Evolutionary conservation across 208 protist species (phyloP).

Genomic region (Herpetomonas muscarum): DNA sequence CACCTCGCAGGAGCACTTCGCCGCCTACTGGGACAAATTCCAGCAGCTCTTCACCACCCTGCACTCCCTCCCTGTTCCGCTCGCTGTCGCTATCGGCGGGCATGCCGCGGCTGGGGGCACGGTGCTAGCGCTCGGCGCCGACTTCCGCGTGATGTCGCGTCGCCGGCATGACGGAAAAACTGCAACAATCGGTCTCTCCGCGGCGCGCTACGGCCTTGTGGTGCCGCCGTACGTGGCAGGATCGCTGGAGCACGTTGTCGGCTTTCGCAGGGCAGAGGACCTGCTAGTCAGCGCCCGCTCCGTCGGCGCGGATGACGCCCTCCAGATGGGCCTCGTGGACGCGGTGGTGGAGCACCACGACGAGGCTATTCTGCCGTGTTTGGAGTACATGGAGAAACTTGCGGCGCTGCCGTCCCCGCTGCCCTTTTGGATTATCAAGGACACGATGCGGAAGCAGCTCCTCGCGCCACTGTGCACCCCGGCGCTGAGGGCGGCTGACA

Average conservation of each 20-base stretch:
- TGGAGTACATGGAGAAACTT: slow-evolving; percentile 53
- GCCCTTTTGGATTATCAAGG: slow-evolving; percentile 70
- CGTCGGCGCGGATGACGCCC: slow-evolving; percentile 45
- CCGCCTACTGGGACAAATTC: slow-evolving; percentile 57
- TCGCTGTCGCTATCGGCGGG: slow-evolving; percentile 70
- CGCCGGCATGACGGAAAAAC: slow-evolving; percentile 7
- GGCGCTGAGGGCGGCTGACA: slow-evolving; percentile 50
- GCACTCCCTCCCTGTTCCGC: slow-evolving; percentile 58
- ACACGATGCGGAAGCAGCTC: slow-evolving; percentile 33
- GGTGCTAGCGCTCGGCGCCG: slow-evolving; percentile 57
- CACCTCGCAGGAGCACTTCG: slow-evolving; percentile 34
- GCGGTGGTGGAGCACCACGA: slow-evolving; percentile 49
- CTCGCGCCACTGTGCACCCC: slow-evolving; percentile 48
- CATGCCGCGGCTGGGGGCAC: slow-evolving; percentile 61
- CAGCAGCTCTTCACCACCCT: slow-evolving; percentile 73
- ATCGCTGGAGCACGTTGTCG: slow-evolving; percentile 55
- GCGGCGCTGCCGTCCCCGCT: slow-evolving; percentile 38
- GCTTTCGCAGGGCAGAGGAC: slow-evolving; percentile 50
- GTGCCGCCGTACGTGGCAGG: slow-evolving; percentile 66
- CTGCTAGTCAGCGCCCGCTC: slow-evolving; percentile 44
- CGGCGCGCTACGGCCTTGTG: slow-evolving; percentile 47
- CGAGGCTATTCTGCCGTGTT: slow-evolving; percentile 47
- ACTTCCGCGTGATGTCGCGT: slow-evolving; percentile 77
- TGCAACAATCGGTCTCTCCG: slow-evolving; percentile 60
- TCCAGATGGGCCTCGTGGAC: slow-evolving; percentile 60